Conservation (phyloP, 805 yeast species). For the Saccharomycopsis sp. region DNA sequence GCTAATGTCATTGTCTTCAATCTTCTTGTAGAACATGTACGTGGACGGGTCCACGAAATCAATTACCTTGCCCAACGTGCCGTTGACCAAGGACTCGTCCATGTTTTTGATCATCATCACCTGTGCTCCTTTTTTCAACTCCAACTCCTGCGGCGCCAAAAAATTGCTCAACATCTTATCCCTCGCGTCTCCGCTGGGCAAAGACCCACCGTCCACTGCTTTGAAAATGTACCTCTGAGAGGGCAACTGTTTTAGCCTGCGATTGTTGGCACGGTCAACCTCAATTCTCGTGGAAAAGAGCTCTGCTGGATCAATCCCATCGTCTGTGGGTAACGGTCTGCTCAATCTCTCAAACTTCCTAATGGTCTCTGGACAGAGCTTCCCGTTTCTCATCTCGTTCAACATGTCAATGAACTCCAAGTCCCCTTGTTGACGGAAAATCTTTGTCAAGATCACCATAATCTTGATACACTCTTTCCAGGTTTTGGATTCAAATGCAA, state of each 20-base stretch:
- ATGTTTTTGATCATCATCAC: constrained; percentile 76
- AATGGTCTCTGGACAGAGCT: constrained; percentile 39
- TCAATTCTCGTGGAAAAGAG: constrained; percentile 65
- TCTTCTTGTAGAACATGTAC: constrained; percentile 31
- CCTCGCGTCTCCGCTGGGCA: constrained; percentile 9
- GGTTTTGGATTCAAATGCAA: constrained; percentile 56
- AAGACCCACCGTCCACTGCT: constrained; percentile 36
- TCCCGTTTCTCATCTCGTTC: constrained; percentile 64
- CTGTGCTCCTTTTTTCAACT: constrained; percentile 63
- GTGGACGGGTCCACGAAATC: constrained; percentile 48
- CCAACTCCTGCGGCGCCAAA: constrained; percentile 49
- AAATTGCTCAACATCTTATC: constrained; percentile 40
- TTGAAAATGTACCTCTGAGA: constrained; percentile 36
- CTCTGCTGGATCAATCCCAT: constrained; percentile 65
- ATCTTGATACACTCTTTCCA: constrained; percentile 53
- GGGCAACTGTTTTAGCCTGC: constrained; percentile 37
- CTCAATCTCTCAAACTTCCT: constrained; percentile 41
- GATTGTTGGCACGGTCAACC: constrained; percentile 56
- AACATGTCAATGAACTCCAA: constrained; percentile 61
- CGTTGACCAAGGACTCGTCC: constrained; percentile 66
- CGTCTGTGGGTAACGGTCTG: constrained; percentile 42
- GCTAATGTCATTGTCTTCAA: constrained; percentile 17
- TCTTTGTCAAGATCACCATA: constrained; percentile 52
- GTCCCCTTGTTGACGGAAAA: constrained; percentile 74
- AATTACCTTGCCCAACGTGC: constrained; percentile 62